Percentiles rank a stretch among this genome's conserved stretches.
Conservation (phyloP, 2,329 filamentous ascomycete species). For the Fusarium sp. region DNA sequence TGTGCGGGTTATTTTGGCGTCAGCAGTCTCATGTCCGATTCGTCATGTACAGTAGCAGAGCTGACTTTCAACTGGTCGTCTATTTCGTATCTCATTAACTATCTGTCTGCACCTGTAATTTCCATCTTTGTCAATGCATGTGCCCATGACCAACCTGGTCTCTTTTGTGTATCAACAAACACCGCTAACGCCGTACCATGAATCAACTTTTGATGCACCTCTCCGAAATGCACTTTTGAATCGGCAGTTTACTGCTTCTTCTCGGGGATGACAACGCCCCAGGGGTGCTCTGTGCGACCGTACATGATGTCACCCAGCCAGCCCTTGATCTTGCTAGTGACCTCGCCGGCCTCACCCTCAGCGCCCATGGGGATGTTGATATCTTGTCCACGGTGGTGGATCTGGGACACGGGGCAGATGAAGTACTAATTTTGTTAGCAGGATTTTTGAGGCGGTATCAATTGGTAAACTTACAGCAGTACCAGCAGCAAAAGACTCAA, state of each 20-base stretch:
- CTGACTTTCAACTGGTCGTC: conserved; percentile 31
- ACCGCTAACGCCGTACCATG: conserved; percentile 40
- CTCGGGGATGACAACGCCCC: conserved; percentile 74
- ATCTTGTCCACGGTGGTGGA: conserved; percentile 73
- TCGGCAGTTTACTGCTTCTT: conserved; percentile 57
- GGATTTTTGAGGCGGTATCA: neutral
- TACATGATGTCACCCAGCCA: conserved; percentile 81
- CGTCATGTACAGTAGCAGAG: neutral
- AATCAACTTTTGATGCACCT: conserved; percentile 16
- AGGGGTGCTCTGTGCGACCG: conserved; percentile 72
- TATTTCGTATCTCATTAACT: conserved; percentile 40
- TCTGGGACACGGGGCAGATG: conserved; percentile 72
- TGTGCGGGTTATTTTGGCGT: neutral
- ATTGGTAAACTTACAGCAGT: conserved; percentile 75
- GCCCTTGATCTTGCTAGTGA: conserved; percentile 70
- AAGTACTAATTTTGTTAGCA: conserved; percentile 65
- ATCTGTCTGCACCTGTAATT: conserved; percentile 12
- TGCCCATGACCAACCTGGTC: conserved; percentile 11
- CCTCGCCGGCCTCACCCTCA: conserved; percentile 58
- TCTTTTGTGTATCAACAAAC: conserved; percentile 33
- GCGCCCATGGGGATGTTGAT: conserved; percentile 69
- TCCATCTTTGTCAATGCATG: conserved; percentile 2
- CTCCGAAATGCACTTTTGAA: neutral
- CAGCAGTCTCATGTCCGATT: neutral
- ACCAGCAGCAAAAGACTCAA: conserved; percentile 88